A percentile compares a stretch with the other conserved stretches of the same genome.
Evolutionary conservation across 2,329 filamentous ascomycete genomes (phyloP).

Genomic region (Plenodomus biglobosus): DNA sequence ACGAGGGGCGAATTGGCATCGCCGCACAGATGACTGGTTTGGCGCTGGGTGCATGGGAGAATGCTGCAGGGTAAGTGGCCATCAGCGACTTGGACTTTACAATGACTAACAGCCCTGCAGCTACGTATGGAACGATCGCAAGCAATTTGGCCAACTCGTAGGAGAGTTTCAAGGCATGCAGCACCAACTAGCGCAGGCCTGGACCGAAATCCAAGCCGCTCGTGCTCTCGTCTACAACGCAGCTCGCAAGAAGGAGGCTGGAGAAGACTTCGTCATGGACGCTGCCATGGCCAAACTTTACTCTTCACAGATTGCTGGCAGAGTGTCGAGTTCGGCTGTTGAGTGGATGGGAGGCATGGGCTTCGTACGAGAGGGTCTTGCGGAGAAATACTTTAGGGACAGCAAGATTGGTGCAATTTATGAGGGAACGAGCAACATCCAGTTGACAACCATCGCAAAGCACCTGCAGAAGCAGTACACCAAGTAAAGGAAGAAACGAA

Average conservation of each 20-base stretch:
- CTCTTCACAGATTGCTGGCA: conserved; percentile 86
- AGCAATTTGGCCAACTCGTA: conserved; percentile 90
- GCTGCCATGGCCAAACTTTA: conserved; percentile 98
- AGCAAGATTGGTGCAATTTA: conserved; percentile 99
- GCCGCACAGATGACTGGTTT: conserved; percentile 98
- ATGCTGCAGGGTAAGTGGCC: conserved; percentile 70
- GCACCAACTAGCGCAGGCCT: conserved; percentile 95
- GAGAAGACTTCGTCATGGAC: conserved; percentile 90
- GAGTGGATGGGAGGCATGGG: conserved; percentile 99
- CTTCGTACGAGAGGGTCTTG: conserved; percentile 92
- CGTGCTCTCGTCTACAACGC: conserved; percentile 94
- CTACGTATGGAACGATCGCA: conserved; percentile 98
- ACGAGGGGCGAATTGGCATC: conserved; percentile 97
- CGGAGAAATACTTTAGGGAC: conserved; percentile 97
- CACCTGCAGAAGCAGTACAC: conserved; percentile 70
- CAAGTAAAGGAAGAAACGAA: conserved; percentile 39
- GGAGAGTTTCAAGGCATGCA: conserved; percentile 99
- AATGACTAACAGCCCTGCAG: conserved; percentile 42
- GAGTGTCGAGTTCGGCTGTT: conserved; percentile 80
- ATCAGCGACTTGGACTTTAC: not conserved
- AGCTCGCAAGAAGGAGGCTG: conserved; percentile 95
- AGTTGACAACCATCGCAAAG: conserved; percentile 71
- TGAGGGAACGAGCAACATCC: conserved; percentile 82
- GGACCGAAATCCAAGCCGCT: conserved; percentile 88
- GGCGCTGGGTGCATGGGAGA: conserved; percentile 91